phyloP scores from a whole-genome alignment of 140 eudicot genomes.

The Oenanthe javanica region DNA sequence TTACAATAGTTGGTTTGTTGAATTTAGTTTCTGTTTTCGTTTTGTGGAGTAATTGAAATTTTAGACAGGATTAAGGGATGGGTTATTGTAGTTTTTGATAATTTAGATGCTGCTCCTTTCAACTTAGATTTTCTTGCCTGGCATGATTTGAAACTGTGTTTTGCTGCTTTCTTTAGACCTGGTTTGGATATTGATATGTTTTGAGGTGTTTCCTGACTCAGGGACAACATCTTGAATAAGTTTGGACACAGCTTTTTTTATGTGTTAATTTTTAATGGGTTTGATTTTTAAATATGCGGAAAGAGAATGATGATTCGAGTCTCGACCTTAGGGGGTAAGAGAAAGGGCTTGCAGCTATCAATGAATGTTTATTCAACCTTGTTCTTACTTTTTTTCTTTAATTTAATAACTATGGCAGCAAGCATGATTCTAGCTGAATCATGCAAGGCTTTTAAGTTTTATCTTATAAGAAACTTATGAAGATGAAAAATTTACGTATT shows the following conservation, averaged over 20 bases:
- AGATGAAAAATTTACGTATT: no score
- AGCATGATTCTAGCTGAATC: no score
- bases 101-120: not conserved
- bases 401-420: not conserved
- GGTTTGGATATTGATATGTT: not conserved
- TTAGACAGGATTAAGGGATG: not conserved
- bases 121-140: not conserved
- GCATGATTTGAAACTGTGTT: not conserved
- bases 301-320: not conserved
- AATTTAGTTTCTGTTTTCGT: not conserved
- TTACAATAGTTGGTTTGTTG: not conserved
- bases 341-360: no score
- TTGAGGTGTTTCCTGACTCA: not conserved
- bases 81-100: not conserved
- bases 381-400: not conserved
- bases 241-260: not conserved
- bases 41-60: not conserved
- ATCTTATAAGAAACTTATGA: no score
- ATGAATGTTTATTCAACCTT: no score
- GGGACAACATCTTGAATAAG: not conserved
- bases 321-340: not conserved
- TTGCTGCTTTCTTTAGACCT: not conserved
- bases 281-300: not conserved
- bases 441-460: no score
- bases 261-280: not conserved